These are phyloP conservation scores for Actinidia chinensis DNA, from an alignment of 179 eudicot species.

Conservation along the genomic window DNA sequence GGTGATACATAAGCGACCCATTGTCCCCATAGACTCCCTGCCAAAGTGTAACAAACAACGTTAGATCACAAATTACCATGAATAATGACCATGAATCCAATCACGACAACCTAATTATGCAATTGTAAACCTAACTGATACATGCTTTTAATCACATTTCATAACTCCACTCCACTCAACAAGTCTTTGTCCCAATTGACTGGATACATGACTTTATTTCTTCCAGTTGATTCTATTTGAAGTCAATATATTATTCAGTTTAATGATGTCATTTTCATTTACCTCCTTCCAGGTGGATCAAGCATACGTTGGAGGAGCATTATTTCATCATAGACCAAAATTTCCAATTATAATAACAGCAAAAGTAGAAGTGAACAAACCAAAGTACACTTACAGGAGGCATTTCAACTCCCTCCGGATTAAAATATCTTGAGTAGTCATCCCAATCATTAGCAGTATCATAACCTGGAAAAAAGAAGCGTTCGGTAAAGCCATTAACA, in stretches of 20 bases:
- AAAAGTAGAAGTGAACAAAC: neutral
- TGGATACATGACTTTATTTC: neutral
- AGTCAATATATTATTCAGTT: neutral
- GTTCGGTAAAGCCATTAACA: neutral
- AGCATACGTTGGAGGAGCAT: neutral
- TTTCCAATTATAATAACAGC: neutral
- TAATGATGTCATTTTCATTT: neutral
- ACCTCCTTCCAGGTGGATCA: neutral
- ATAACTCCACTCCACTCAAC: neutral
- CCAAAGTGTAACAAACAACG: neutral
- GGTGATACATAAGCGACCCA: slow-evolving; percentile 54
- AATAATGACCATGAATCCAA: neutral
- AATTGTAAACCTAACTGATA: neutral
- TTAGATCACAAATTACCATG: neutral
- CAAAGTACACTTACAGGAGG: slow-evolving; percentile 26
- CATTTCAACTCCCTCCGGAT: slow-evolving; percentile 64
- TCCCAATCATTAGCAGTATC: slow-evolving; percentile 59
- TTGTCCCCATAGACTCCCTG: slow-evolving; percentile 65
- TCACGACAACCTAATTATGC: neutral
- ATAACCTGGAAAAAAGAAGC: slow-evolving; percentile 42
- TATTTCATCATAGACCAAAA: neutral
- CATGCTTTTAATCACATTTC: neutral
- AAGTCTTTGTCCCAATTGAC: neutral
- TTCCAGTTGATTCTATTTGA: neutral
- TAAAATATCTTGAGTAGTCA: slow-evolving; percentile 63